phyloP scores from a whole-genome alignment of 345 rosid species.

The Punica granatum region DNA sequence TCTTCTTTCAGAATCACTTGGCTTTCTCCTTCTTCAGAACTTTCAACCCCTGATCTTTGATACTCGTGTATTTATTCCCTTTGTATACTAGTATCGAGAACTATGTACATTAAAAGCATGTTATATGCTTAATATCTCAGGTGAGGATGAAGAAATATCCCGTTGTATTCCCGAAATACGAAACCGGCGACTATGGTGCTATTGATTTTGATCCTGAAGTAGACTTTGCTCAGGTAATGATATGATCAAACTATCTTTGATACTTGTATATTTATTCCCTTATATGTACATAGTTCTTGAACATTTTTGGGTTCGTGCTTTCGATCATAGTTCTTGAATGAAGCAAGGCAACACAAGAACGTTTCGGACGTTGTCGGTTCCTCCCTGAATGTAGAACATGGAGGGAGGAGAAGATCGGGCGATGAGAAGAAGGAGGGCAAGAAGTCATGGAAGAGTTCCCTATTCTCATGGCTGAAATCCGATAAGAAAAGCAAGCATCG shows the following conservation, averaged over 20 bases:
- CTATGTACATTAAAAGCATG: too few species aligned
- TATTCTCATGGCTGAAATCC: slow-evolving; percentile 46
- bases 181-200: slow-evolving; percentile 28
- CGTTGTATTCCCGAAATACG: slow-evolving; percentile 12
- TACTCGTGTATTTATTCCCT: too few species aligned
- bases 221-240: slow-evolving; percentile 32
- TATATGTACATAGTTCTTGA: neutral
- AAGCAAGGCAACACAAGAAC: slow-evolving; percentile 40
- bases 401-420: slow-evolving; percentile 11
- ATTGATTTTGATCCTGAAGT: slow-evolving; percentile 36
- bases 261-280: neutral
- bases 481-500: slow-evolving; percentile 27
- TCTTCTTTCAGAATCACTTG: neutral
- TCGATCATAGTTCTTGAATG: slow-evolving; percentile 42
- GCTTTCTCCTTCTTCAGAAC: neutral
- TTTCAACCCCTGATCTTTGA: neutral
- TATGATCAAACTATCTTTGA: neutral
- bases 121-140: neutral
- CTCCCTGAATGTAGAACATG: slow-evolving; percentile 12
- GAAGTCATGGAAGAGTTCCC: slow-evolving; percentile 40
- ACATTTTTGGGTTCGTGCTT: neutral
- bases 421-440: slow-evolving; percentile 29
- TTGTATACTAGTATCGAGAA: too few species aligned
- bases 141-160: slow-evolving; percentile 27
- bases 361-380: slow-evolving; percentile 14